These are phyloP conservation scores for Pseudocercospora pini-densiflorae DNA, from an alignment of 2,329 filamentous ascomycete genomes.

Conservation along the genomic window DNA sequence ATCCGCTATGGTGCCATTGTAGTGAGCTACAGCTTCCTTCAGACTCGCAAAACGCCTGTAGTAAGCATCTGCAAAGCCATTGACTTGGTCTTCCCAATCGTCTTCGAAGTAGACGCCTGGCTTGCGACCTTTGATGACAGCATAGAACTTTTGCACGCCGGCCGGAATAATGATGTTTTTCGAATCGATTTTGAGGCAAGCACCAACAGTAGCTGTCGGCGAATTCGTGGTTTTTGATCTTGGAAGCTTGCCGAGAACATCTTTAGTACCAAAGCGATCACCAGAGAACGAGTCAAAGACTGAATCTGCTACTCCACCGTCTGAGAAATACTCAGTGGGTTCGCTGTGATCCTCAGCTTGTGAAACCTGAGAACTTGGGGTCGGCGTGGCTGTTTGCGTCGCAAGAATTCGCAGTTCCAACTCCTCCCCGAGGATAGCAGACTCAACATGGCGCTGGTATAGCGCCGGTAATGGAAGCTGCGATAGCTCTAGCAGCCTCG, in stretches of 20 bases:
- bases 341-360: no score
- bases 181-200: neutral
- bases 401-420: neutral
- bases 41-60: slow-evolving; percentile 54
- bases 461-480: neutral
- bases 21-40: no score
- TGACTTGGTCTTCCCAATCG: slow-evolving; percentile 50
- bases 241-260: neutral
- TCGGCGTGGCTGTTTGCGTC: no score
- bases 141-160: neutral
- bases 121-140: neutral
- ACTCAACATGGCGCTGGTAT: neutral
- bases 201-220: no score
- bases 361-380: no score
- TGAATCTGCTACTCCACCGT: no score
- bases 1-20: no score
- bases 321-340: no score
- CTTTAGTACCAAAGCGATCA: neutral
- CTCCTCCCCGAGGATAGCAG: neutral
- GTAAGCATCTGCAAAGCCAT: slow-evolving; percentile 63
- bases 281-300: neutral
- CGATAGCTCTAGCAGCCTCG: neutral
- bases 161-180: neutral
- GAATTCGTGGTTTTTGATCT: neutral
- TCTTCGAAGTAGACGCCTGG: neutral